Base-by-base conservation (phyloP, 805 yeast species). In the Candida nemodendra region DNA sequence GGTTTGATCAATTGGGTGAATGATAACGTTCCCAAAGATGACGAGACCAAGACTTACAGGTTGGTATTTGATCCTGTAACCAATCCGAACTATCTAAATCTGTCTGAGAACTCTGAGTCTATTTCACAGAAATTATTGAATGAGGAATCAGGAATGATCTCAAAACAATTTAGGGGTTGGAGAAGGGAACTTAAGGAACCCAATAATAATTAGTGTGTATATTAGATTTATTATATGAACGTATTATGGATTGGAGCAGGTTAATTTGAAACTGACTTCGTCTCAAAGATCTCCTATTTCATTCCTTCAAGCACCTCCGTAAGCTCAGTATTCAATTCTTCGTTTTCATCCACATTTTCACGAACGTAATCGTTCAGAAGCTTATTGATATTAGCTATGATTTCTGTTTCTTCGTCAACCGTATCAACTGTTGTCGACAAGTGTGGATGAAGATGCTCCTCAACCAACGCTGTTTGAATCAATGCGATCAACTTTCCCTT, bases 1-100 rank as follows among this genome's bases (percentile, higher is more conserved):
- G 89, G 93, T 0, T 73, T 83, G 14, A 66, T 87, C 37, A 87
- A 85, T 40, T 89, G 96, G 96, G 57, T 91, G 23, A 67, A 67
- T 28, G 71, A 69, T 16, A 61, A 63, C 17, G 65, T 82, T 14
- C 82, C 86, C 9, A 65, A 68, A 19, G 76, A 48, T 27, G 62
- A 75, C 29, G 78, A 79, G 41, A 59, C 64, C 16, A 72, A 65
- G 32, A 73, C 76, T 1, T 78, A 74, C 68, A 66, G 72, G 39
- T 62, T 80, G 42, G 68, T 72, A n/a, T 85, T 72, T 53, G 78
- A 76, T 47, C 73, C 82, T 2, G 25, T 37, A 3, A 63, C 66
- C 7, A 71, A 75, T 21, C 71, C 75, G 37, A 68, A 79, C 16
- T 72, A 83, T 36, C 21, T 64, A 13, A 63, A 72, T 13, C 62